Evolutionary conservation across 2,329 filamentous ascomycete genomes (phyloP), one percentile per base, ranked within the genome.

Genomic region (Alternaria panax): DNA sequence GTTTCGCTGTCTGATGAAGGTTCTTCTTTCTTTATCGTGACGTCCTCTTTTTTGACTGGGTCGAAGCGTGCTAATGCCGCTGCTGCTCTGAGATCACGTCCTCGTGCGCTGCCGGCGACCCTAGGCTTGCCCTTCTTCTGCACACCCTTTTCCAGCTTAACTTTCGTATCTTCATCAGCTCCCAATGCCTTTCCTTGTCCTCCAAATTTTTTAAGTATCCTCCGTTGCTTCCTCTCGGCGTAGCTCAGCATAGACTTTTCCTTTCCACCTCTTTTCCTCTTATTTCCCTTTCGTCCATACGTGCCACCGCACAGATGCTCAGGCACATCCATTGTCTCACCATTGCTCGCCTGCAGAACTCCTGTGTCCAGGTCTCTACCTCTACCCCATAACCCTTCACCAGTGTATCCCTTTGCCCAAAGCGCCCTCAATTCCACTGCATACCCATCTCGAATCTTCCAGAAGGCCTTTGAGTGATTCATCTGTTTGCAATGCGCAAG

Each of bases 401-500:
- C 92, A 0, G 86, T 90, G 72, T 95, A 96, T 1, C 83, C 83
- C 55, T 84, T 86, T 1, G 76, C 76, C 91, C 92, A 95, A 1
- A 96, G 80, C 1, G 67, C 82, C 63, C 88, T 86, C 86, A 96
- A 88, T 55, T 92, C 85, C 8, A 83, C 83, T 1, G 91, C 89
- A 72, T 91, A 95, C 41, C 82, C 79, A 75, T 95, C 91, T 46
- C 92, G 83, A 18, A 93, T 89, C 9, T 86, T 85, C 92, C 92
- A 96, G 71, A 96, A 96, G 2, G 86, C 87, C 55, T 86, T 85
- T 2, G 88, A 90, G 75, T 96, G 92, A 75, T 96, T 96, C 93
- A 96, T 96, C 75, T 96, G 90, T 76, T 92, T 90, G 83, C 91
- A 93, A 76, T 96, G 92, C 3, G 92, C 92, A 28, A 96, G 82